Evolutionary conservation across 1,284 basidiomycete species (phyloP).

Genomic region (Vanrija sp.): DNA sequence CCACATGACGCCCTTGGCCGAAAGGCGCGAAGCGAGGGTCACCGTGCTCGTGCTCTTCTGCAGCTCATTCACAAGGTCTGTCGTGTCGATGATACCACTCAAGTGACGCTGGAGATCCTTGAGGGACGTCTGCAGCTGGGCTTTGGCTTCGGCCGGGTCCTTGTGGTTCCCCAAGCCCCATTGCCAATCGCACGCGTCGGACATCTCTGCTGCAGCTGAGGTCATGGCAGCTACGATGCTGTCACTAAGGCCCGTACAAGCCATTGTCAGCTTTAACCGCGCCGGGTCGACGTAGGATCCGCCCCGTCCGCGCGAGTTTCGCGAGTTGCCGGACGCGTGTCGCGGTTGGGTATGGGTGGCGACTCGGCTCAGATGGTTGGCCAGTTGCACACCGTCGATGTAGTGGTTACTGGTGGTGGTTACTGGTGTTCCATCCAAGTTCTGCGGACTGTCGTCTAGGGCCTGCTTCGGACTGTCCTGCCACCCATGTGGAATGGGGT

Average conservation of each 20-base stretch:
- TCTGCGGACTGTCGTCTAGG: no score
- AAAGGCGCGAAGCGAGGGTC: neutral
- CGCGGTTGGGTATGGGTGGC: constrained; percentile 4
- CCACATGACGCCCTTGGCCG: constrained; percentile 7
- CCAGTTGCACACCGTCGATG: constrained; percentile 1
- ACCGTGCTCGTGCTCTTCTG: neutral
- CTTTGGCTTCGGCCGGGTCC: neutral
- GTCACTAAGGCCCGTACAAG: constrained; percentile 7
- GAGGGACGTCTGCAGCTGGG: neutral
- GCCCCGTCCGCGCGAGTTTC: neutral
- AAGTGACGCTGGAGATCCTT: constrained; percentile 10
- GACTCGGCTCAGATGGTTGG: constrained; percentile 6
- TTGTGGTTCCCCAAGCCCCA: neutral
- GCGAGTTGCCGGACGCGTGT: neutral
- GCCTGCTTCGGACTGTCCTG: no score
- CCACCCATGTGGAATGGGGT: no score
- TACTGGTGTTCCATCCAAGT: no score
- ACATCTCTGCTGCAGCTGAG: neutral
- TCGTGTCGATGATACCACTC: constrained; percentile 15
- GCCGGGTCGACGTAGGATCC: neutral
- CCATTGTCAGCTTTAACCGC: neutral
- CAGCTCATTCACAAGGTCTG: neutral
- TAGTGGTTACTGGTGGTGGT: no score
- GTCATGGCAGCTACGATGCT: constrained; percentile 9
- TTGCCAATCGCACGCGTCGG: constrained; percentile 14